A percentile compares a stretch with the other conserved stretches of the same genome.
Conservation (phyloP, 2,329 filamentous ascomycete genomes). For the Ascocoryne sarcoides region DNA sequence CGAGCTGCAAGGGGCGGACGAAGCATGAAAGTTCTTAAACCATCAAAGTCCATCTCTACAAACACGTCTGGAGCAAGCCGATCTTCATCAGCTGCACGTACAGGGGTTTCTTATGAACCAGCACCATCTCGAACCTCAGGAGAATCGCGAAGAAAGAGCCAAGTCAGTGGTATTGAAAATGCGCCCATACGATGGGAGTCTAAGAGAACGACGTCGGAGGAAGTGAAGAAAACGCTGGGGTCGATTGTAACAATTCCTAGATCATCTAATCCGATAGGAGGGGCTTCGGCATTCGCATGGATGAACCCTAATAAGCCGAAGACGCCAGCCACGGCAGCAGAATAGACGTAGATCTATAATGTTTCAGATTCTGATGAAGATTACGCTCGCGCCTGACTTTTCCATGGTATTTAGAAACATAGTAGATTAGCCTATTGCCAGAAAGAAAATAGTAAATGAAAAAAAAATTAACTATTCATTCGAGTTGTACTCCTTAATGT, state of each 20-base stretch:
- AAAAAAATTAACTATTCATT: no score
- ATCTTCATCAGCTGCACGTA: constrained; percentile 36
- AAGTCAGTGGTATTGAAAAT: constrained; percentile 30
- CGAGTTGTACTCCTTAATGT: no score
- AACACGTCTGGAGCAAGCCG: constrained; percentile 33
- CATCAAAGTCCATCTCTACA: constrained; percentile 55
- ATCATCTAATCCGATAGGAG: constrained; percentile 74
- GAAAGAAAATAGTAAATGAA: no score
- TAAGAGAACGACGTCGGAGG: constrained; percentile 37
- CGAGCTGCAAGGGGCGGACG: constrained; percentile 57
- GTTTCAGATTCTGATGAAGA: no score
- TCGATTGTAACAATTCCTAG: constrained; percentile 35
- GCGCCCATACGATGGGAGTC: constrained; percentile 39
- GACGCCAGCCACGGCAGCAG: constrained; percentile 12
- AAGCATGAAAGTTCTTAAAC: constrained; percentile 85
- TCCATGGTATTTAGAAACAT: no score
- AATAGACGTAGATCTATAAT: constrained; percentile 13
- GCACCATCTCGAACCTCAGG: constrained; percentile 34
- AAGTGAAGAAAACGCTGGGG: constrained; percentile 22
- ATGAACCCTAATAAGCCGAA: constrained; percentile 47
- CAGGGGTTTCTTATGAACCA: constrained; percentile 45
- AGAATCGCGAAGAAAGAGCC: constrained; percentile 48
- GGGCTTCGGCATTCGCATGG: constrained; percentile 92
- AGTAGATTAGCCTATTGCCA: no score
- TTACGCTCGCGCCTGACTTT: no score